A percentile compares a stretch with the other conserved stretches of the same genome.
Conservation (phyloP, 2,329 filamentous ascomycete species). For the Diplodia mutila region DNA sequence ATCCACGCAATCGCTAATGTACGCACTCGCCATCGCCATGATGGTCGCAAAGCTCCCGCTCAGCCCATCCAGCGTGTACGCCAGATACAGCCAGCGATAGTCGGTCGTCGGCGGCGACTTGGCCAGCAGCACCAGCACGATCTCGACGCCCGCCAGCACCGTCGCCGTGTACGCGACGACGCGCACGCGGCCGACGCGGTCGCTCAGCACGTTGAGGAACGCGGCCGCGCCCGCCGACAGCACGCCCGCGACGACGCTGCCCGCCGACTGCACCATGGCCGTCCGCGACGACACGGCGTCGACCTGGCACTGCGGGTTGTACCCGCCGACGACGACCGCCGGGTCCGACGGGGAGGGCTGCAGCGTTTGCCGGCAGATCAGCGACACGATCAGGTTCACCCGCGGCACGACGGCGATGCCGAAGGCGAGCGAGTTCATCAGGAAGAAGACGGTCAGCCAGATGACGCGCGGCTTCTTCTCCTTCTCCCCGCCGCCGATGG, state of each 20-base stretch:
- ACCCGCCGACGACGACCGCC: conserved; percentile 27
- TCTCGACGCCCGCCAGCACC: conserved; percentile 23
- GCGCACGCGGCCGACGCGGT: conserved; percentile 27
- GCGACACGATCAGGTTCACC: conserved; percentile 27
- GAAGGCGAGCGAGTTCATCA: conserved; percentile 29
- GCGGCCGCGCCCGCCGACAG: conserved; percentile 25
- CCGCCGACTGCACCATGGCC: conserved; percentile 22
- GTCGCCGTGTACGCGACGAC: conserved; percentile 22
- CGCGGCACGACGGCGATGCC: conserved; percentile 28
- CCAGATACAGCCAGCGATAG: conserved; percentile 27
- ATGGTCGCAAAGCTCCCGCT: conserved; percentile 27
- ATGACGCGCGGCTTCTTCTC: conserved; percentile 11
- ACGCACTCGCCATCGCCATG: conserved; percentile 30
- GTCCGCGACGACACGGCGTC: conserved; percentile 22
- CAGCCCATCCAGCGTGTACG: conserved; percentile 27
- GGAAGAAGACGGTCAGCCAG: conserved; percentile 28
- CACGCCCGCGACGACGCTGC: conserved; percentile 27
- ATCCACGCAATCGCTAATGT: conserved; percentile 27
- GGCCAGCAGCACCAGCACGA: conserved; percentile 23
- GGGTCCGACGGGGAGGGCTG: background rate
- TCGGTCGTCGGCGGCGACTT: background rate
- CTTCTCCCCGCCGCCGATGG: background rate
- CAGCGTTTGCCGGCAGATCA: conserved; percentile 18
- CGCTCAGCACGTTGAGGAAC: conserved; percentile 25
- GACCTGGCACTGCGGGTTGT: conserved; percentile 28